These are phyloP conservation scores for Exserohilum turcica DNA, from an alignment of 2,329 filamentous ascomycete species.

Conservation along the genomic window DNA sequence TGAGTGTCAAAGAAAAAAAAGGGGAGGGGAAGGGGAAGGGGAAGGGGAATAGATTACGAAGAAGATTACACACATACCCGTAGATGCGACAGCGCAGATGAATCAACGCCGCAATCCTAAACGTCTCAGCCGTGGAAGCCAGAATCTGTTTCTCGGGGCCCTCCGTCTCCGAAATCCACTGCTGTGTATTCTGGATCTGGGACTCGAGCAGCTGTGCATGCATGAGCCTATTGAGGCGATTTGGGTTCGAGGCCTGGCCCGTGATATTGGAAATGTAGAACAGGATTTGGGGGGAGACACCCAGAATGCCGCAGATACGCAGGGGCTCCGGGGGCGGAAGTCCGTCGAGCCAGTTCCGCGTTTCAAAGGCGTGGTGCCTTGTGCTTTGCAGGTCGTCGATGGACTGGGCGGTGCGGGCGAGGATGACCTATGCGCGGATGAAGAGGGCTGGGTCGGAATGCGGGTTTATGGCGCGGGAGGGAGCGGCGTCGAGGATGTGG, in stretches of 20 bases:
- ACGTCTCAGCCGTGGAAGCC: constrained; percentile 38
- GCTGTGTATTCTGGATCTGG: constrained; percentile 34
- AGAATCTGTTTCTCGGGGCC: constrained; percentile 33
- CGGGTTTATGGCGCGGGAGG: constrained; percentile 26
- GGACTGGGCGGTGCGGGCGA: constrained; percentile 38
- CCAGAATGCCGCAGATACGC: constrained; percentile 31
- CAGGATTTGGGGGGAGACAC: constrained; percentile 38
- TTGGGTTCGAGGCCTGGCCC: constrained; percentile 23
- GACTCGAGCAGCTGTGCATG: constrained; percentile 34
- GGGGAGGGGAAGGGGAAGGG: not conserved
- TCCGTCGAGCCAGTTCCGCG: constrained; percentile 31
- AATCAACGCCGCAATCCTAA: constrained; percentile 39
- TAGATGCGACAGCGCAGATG: constrained; percentile 41
- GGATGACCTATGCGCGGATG: constrained; percentile 35
- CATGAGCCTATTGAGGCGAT: constrained; percentile 23
- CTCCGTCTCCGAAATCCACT: constrained; percentile 34
- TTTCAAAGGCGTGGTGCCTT: constrained; percentile 33
- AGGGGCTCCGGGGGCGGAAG: constrained; percentile 28
- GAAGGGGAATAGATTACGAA: too few relatives aligned
- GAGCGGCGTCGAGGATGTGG: constrained; percentile 40
- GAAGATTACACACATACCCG: too few relatives aligned
- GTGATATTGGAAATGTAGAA: constrained; percentile 39
- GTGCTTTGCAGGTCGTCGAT: constrained; percentile 27
- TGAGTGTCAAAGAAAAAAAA: too few relatives aligned
- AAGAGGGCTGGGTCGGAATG: constrained; percentile 37